Percentiles rank a stretch among this genome's conserved stretches.
These are phyloP conservation scores for Pachysandra terminalis DNA, from an alignment of 164 flowering plant genomes.

Conservation along the genomic window DNA sequence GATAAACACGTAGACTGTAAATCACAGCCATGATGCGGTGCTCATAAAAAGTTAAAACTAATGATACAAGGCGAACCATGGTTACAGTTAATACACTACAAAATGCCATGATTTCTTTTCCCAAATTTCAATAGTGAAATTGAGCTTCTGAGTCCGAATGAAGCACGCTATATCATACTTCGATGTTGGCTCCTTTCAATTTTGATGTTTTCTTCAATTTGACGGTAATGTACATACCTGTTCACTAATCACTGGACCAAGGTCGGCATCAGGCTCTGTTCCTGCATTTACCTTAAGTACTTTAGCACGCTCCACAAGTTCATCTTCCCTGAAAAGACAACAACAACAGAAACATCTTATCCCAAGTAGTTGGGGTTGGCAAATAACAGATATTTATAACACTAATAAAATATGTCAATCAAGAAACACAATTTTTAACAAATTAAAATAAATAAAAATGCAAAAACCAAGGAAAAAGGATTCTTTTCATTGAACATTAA, in stretches of 20 bases:
- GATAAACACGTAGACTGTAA: background rate
- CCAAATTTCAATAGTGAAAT: background rate
- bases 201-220: background rate
- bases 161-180: no score
- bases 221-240: constrained; percentile 40
- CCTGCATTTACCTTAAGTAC: constrained; percentile 79
- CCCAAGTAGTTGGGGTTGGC: no score
- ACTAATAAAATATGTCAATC: background rate
- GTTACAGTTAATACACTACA: background rate
- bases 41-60: background rate
- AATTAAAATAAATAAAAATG: no score
- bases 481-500: no score
- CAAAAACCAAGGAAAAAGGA: no score
- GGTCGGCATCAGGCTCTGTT: constrained; percentile 80
- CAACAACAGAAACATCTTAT: no score
- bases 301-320: constrained; percentile 74
- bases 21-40: background rate
- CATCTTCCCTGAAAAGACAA: constrained; percentile 58
- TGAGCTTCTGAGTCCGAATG: no score
- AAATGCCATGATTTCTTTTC: background rate
- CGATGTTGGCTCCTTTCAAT: background rate
- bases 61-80: background rate
- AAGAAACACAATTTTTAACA: background rate
- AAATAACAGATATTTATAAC: no score
- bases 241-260: constrained; percentile 95